Conservation (phyloP, 441 rosid genomes). For the Lepidium campestre region DNA sequence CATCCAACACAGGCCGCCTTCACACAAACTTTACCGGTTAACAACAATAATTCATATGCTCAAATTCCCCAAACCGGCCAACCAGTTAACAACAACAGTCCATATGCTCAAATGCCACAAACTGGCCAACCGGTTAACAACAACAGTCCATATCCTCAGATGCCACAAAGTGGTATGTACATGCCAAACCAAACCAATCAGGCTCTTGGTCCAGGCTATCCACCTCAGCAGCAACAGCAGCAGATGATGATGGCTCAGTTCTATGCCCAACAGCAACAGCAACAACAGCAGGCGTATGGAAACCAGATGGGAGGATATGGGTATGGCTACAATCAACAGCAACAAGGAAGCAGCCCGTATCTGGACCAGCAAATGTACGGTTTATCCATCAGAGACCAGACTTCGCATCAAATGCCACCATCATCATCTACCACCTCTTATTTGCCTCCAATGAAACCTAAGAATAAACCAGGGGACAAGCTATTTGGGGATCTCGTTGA, state of each 20-base stretch:
- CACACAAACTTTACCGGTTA: conserved; percentile 48
- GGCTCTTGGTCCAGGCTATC: conserved; percentile 17
- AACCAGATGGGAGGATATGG: conserved; percentile 32
- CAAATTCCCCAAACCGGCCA: conserved; percentile 47
- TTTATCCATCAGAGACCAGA: conserved; percentile 65
- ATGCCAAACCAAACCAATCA: conserved; percentile 33
- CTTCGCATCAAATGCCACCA: conserved; percentile 44
- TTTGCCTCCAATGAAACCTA: conserved; percentile 51
- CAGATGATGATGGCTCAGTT: conserved; percentile 71
- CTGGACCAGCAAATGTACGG: conserved; percentile 78
- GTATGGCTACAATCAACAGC: conserved; percentile 68
- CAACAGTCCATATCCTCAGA: conserved; percentile 43
- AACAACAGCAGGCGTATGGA: conserved; percentile 29
- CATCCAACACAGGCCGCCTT: conserved; percentile 47
- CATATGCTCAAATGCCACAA: conserved; percentile 43
- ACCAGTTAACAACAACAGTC: conserved; percentile 31
- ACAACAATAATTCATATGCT: conserved; percentile 34
- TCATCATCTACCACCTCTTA: conserved; percentile 51
- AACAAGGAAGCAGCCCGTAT: conserved; percentile 52
- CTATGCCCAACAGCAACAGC: conserved; percentile 64
- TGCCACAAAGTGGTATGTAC: conserved; percentile 55
- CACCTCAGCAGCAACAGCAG: conserved; percentile 52
- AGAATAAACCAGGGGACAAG: conserved; percentile 89
- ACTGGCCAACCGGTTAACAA: conserved; percentile 43
- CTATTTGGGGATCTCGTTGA: conserved; percentile 96